Evolutionary conservation across 805 yeast genomes (phyloP), one percentile per base, ranked within the genome.

Genomic region (Lipomyces orientalis): DNA sequence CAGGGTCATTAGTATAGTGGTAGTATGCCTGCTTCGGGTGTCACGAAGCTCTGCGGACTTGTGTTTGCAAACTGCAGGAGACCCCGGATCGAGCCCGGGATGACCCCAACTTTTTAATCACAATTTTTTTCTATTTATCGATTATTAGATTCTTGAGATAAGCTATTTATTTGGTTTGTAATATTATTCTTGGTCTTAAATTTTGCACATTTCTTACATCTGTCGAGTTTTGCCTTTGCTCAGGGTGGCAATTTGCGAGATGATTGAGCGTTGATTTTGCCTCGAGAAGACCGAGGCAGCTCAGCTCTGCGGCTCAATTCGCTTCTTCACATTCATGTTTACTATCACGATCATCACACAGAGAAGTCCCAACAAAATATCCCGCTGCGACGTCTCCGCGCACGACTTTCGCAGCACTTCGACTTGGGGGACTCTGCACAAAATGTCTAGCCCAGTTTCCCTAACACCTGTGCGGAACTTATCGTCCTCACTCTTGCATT

Each of bases 41-140:
- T 64, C 56, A 60, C 70, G 76, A 74, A 75, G 76, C 76, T 72
- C 74, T 67, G 76, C 75, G 66, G 65, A 71, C 68, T 68, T 65
- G 66, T 72, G 64, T 66, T 71, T 68, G 74, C 77, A 73, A 73
- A 68, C 74, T 76, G 79, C 79, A 77, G 79, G 79, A 73, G 79
- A 76, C 79, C 79, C 79, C 79, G 79, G 79, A 75, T 76, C 79
- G 79, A 76, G 76, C 76, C 79, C 79, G 79, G 79, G 79, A 76
- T 76, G 78, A 75, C 79, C 79, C 79, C 79, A 59, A 22, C 63
- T 75, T 76, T 74, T 55, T 54, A 34, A 35, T 31, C 4, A n/a
- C 22, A 4, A 4, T 29, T 55, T 51, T 10, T 51, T 34, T 58
- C 57, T 58, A 31, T 14, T 58, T 51, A 54, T 1, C 3, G 29